These are phyloP conservation scores for Cyclaneusma minus DNA, from an alignment of 2,329 filamentous ascomycete genomes.

Conservation along the genomic window DNA sequence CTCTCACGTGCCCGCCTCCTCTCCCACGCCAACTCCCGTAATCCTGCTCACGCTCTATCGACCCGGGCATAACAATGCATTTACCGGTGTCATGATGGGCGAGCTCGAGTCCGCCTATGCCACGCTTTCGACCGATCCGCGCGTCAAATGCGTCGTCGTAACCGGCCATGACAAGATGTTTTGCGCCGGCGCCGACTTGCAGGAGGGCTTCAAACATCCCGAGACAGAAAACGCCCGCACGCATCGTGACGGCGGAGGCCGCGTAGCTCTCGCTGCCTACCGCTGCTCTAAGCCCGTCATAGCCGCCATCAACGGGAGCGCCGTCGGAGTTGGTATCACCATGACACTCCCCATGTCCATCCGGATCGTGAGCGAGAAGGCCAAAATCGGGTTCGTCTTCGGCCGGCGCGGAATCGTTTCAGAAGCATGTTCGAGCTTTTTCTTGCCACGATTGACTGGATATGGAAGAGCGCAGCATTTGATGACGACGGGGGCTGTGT, in stretches of 20 bases:
- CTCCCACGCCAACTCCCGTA: constrained; percentile 40
- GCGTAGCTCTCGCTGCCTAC: constrained; percentile 37
- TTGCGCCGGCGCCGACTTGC: constrained; percentile 32
- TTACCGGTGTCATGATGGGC: constrained; percentile 46
- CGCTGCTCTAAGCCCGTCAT: constrained; percentile 42
- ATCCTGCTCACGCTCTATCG: constrained; percentile 50
- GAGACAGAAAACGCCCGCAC: constrained; percentile 8
- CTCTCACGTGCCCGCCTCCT: constrained; percentile 31
- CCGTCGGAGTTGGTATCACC: constrained; percentile 45
- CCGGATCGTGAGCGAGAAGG: constrained; percentile 34
- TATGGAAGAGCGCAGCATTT: constrained; percentile 46
- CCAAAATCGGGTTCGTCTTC: constrained; percentile 64
- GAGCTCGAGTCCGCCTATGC: constrained; percentile 40
- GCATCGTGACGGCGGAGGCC: constrained; percentile 34
- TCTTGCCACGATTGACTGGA: constrained; percentile 56
- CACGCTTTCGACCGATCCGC: constrained; percentile 33
- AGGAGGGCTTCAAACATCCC: constrained; percentile 9
- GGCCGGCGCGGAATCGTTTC: constrained; percentile 52
- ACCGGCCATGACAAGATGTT: constrained; percentile 36
- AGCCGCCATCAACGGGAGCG: constrained; percentile 41
- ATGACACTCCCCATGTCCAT: constrained; percentile 41
- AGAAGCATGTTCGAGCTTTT: constrained; percentile 58
- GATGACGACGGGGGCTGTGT: constrained; percentile 50
- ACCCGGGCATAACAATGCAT: constrained; percentile 52
- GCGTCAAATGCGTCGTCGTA: constrained; percentile 38